Base-by-base conservation (phyloP, 2,329 filamentous ascomycete genomes). In the Fusarium sarcochroum region DNA sequence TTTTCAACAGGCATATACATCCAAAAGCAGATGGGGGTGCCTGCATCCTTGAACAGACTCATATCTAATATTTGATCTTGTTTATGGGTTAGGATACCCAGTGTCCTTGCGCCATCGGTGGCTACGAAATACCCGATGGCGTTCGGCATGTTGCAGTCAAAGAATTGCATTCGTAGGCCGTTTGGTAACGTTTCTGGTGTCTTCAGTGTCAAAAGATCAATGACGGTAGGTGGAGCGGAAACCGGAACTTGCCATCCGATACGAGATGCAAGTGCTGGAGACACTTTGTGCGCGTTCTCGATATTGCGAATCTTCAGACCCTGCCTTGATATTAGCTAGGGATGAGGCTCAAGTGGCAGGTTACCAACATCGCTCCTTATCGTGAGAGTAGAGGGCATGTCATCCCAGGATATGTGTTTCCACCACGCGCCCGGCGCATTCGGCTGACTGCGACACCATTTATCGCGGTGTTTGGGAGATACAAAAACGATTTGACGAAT, bases 401-500 rank as follows among this genome's bases (percentile, higher is more conserved):
- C 25, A 42, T 17, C 13, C 21, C 15, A 14, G 25, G 40, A 14
- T 21, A 42, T n/a, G 41, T 44, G 41, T 44, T 44, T 44, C 41
- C 41, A 44, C 41, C 21, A 27, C 21, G 41, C 41, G 14, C 41
- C 21, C n/a, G 21, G 21, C 21, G 52, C 35, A 21, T 21, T 54
- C 1, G 56, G 47, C 10, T 56, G 56, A 25, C 2, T 37, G 41
- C 40, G 8, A 48, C 56, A 60, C 61, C 56, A 64, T 53, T 64
- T 14, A 14, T 60, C 41, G 25, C 46, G 30, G 35, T 34, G 35
- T 14, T 48, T 46, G 20, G 51, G 52, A 30, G 56, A 60, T n/a
- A 65, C 41, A 30, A 57, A 65, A 30, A 57, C 11, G 27, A 57
- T 52, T 41, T 48, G 34, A 25, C 56, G 52, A 30, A 65, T 54